A percentile compares a stretch with the other conserved stretches of the same genome.
Conservation (phyloP, 2,329 filamentous ascomycete species). For the Verticillium klebahnii region DNA sequence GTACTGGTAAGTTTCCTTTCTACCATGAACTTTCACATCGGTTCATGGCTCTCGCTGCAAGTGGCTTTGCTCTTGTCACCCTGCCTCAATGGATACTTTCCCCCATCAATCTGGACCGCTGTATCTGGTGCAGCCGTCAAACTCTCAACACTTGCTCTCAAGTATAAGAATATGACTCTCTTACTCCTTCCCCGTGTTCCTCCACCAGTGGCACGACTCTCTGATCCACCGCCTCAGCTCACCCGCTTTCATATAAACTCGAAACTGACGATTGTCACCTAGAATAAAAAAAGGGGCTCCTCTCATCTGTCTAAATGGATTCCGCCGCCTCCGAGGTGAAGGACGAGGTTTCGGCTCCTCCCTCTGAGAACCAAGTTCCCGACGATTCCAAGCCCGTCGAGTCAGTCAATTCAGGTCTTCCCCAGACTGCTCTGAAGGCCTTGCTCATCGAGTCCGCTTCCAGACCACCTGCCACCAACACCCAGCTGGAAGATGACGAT, state of each 20-base stretch:
- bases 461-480: constrained; percentile 9
- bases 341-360: neutral
- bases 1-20: neutral
- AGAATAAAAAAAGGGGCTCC: neutral
- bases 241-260: neutral
- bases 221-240: neutral
- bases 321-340: neutral
- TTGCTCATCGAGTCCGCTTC: neutral
- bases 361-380: neutral
- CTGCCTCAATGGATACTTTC: neutral
- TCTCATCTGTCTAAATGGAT: neutral
- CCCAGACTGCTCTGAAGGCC: neutral
- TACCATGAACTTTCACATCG: neutral
- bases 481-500: constrained; percentile 28
- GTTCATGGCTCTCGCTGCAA: neutral
- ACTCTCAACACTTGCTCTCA: neutral
- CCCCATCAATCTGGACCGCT: neutral
- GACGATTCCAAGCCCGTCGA: neutral
- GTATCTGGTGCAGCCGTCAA: neutral
- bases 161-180: neutral
- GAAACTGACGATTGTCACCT: neutral
- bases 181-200: neutral
- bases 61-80: neutral
- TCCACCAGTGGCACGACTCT: neutral
- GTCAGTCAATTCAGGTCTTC: neutral